Base-by-base conservation (phyloP, 106 monocot species). In the Dendrobium catenatum region DNA sequence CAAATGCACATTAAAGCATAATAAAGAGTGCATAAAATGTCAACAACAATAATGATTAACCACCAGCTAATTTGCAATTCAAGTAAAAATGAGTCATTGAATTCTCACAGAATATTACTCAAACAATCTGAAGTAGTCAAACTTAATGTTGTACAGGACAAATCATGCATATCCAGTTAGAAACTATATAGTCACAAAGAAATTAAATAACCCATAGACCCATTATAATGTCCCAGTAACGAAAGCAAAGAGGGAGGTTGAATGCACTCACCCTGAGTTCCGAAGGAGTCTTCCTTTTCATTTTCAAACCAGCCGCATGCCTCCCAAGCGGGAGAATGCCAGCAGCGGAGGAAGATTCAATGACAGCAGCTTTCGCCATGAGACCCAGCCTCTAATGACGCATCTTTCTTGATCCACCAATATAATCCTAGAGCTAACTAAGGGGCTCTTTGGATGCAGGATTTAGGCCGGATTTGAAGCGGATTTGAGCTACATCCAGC, bases 271-370 rank as follows among this genome's bases (percentile, higher is more conserved):
- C 92, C 70, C 92, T 84, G 11, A 89, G 88, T 58, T 92, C 86
- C 7, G 89, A 89, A 20, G 92, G 89, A 22, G 89, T 92, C 80
- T 89, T 92, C 77, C 92, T 85, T 70, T 89, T 92, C 84, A 83
- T 88, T 42, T 27, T 86, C 54, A 80, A 79, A 37, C 48, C 73
- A 72, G 75, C 49, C 13, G 77, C 43, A 17, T 7, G 11, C 72
- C 81, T 85, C 66, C 83, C 83, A 46, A 85, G 51, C 7, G 79
- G 72, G 24, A 83, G 83, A 19, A 26, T 49, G 56, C 9, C 68
- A 42, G 59, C 68, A 6, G 61, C 13, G 0, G 79, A 41, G 26
- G 81, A 40, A 11, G 87, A 80, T n/a, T 87, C 85, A 43, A 89
- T 4, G n/a, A 85, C 81, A 70, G 85, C 87, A 55, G 77, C 85